A percentile compares a stretch with the other conserved stretches of the same genome.
These are phyloP conservation scores for Primulina huaijiensis DNA, from an alignment of 257 asterid species.

Conservation along the genomic window DNA sequence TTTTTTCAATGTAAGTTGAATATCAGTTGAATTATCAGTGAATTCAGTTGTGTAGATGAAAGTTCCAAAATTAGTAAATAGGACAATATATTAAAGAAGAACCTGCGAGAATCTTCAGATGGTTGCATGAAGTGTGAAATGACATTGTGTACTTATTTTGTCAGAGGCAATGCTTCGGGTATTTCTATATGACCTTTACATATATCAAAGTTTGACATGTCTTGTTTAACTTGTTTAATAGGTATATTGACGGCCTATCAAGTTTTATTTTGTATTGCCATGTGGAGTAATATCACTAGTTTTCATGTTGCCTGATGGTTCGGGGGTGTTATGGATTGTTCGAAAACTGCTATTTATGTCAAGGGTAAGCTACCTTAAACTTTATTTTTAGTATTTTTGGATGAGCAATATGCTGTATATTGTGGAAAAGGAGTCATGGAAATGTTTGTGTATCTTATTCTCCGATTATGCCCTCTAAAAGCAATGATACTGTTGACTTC, in stretches of 20 bases:
- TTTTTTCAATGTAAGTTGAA: background rate
- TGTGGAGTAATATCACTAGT: constrained; percentile 30
- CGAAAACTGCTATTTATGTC: constrained; percentile 41
- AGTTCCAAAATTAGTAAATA: background rate
- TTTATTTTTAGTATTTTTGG: background rate
- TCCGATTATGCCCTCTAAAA: background rate
- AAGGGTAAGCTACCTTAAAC: constrained; percentile 47
- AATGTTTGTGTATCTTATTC: background rate
- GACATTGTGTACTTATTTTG: background rate
- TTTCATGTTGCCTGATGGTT: constrained; percentile 78
- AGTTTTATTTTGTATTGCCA: constrained; percentile 12
- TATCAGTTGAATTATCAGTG: background rate
- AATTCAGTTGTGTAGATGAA: background rate
- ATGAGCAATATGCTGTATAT: background rate
- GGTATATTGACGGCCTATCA: constrained; percentile 21
- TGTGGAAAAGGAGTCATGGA: background rate
- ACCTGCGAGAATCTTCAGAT: background rate
- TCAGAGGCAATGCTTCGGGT: background rate
- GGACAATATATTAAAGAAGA: background rate
- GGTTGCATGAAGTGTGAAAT: background rate
- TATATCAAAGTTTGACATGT: constrained; percentile 8
- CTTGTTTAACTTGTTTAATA: constrained; percentile 23
- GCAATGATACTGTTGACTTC: background rate
- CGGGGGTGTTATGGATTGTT: constrained; percentile 63
- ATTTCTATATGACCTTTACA: background rate